Evolutionary conservation across 2,329 filamentous ascomycete species (phyloP).

Genomic region (Dryadomyces quercus-mongolicae): DNA sequence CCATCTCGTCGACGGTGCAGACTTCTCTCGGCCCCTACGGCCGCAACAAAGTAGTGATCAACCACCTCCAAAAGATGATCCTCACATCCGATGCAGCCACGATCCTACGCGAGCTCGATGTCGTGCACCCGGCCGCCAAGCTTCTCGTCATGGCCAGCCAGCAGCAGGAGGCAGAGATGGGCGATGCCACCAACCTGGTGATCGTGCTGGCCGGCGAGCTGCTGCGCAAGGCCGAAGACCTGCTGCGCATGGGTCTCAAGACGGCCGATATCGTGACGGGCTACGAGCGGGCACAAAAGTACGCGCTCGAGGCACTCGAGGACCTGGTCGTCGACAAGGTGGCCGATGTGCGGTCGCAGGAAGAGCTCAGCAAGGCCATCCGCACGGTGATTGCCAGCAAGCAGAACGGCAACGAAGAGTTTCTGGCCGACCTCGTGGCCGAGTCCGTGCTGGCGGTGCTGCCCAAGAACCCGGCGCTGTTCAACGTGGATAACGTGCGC

Average conservation of each 20-base stretch:
- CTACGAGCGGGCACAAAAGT: constrained; percentile 88
- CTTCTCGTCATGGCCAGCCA: constrained; percentile 97
- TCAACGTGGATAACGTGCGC: constrained; percentile 97
- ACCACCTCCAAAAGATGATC: constrained; percentile 99
- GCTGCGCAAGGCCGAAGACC: constrained; percentile 91
- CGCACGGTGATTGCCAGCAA: constrained; percentile 93
- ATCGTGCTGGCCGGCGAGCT: constrained; percentile 93
- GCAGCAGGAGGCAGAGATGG: constrained; percentile 98
- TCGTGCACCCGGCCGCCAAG: constrained; percentile 96
- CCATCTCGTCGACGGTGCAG: constrained; percentile 91
- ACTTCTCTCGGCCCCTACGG: constrained; percentile 95
- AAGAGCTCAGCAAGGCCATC: constrained; percentile 88
- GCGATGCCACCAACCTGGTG: constrained; percentile 94
- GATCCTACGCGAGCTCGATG: constrained; percentile 92
- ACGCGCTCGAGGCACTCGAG: constrained; percentile 74
- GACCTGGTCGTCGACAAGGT: constrained; percentile 87
- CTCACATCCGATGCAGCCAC: constrained; percentile 95
- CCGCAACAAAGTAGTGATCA: constrained; percentile 99
- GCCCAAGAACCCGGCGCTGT: constrained; percentile 88
- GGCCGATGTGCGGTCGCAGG: constrained; percentile 65
- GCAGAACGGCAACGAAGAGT: constrained; percentile 86
- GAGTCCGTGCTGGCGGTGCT: constrained; percentile 78
- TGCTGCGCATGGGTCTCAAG: constrained; percentile 93
- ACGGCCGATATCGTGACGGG: constrained; percentile 94
- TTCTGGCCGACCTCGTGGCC: constrained; percentile 75